Conservation (phyloP, 306 rosid species). For the Betula pendula region DNA sequence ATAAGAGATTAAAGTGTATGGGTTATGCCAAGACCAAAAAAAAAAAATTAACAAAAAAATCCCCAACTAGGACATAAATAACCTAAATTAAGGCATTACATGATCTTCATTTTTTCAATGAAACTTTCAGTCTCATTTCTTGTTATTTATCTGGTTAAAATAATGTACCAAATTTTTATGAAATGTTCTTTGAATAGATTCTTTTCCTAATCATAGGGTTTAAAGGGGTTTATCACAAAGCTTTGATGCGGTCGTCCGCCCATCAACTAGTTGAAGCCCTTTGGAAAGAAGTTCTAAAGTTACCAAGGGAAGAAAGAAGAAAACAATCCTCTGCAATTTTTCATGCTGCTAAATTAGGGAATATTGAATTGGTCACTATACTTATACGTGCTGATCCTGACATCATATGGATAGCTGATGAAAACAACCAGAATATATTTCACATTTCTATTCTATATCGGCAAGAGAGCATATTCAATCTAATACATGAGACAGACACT, state of each 20-base stretch:
- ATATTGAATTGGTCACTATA: conserved; percentile 23
- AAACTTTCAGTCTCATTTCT: no score
- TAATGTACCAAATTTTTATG: no score
- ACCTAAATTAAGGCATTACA: no score
- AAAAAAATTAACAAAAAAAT: no score
- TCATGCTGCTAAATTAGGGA: conserved; percentile 27
- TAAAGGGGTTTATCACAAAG: background rate
- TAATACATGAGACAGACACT: conserved; percentile 19
- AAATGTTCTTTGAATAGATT: no score
- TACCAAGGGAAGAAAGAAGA: background rate
- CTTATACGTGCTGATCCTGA: conserved; percentile 25
- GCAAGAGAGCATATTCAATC: conserved; percentile 17
- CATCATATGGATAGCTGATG: conserved; percentile 14
- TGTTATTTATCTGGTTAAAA: no score
- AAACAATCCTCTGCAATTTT: conserved; percentile 9
- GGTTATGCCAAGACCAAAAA: no score
- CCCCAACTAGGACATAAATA: no score
- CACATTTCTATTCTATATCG: conserved; percentile 24
- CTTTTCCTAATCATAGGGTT: background rate
- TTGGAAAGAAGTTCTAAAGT: conserved; percentile 14
- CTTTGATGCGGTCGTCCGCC: conserved; percentile 5
- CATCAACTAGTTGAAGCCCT: conserved; percentile 9
- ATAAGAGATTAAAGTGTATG: no score
- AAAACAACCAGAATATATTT: conserved; percentile 11
- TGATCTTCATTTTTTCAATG: no score